A percentile compares a stretch with the other conserved stretches of the same genome.
phyloP scores from a whole-genome alignment of 805 yeast genomes.

The Danielozyma ontarioensis region DNA sequence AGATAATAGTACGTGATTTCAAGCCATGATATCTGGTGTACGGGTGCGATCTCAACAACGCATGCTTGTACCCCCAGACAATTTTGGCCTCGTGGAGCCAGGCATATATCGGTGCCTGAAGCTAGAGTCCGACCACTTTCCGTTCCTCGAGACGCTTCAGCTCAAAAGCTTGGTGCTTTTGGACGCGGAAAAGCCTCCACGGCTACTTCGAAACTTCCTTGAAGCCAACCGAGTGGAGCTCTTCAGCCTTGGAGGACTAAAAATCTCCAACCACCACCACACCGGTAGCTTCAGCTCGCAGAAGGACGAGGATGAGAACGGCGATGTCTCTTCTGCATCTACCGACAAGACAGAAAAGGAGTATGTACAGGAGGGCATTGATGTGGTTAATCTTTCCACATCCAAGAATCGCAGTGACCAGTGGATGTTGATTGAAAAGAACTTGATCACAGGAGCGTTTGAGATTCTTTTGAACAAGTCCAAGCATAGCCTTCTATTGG shows the following conservation, averaged over 20 bases:
- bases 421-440: conserved; percentile 74
- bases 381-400: conserved; percentile 18
- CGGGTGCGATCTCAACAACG: too few relatives aligned
- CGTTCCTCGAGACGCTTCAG: conserved; percentile 70
- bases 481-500: conserved; percentile 64
- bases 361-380: conserved; percentile 11
- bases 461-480: conserved; percentile 57
- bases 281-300: conserved; percentile 12
- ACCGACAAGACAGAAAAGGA: conserved; percentile 4
- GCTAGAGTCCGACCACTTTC: conserved; percentile 68
- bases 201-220: conserved; percentile 62
- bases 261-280: conserved; percentile 33
- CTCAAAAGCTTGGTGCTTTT: conserved; percentile 66
- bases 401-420: conserved; percentile 41
- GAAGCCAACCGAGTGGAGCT: conserved; percentile 51
- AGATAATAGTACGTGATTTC: not conserved
- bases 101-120: conserved; percentile 79
- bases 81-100: conserved; percentile 85
- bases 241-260: conserved; percentile 40
- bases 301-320: conserved; percentile 14
- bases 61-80: conserved; percentile 91
- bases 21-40: too few relatives aligned
- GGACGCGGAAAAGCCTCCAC: conserved; percentile 82
- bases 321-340: conserved; percentile 3
- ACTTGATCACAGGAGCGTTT: conserved; percentile 60